Base-by-base conservation (phyloP, 2,329 filamentous ascomycete genomes). In the Aspergillus awamori region DNA sequence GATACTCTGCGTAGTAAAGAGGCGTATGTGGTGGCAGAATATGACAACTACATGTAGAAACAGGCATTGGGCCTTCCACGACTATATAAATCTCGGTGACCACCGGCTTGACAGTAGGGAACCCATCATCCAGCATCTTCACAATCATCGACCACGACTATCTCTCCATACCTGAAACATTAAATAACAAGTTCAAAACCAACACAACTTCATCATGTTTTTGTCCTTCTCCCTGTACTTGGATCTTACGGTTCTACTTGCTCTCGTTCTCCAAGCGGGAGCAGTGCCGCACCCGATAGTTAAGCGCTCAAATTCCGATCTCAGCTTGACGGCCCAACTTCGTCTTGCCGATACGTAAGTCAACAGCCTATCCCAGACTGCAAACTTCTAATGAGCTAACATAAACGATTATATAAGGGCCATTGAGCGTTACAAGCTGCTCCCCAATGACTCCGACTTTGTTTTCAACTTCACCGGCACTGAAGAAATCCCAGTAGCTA, bases 361-460 rank as follows among this genome's bases (percentile, higher is more conserved):
- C n/a, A 8, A 4, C 5, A 33, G 13, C 20, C 11, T 17, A 28
- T 4, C 45, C 38, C 17, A 6, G 28, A 30, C 3, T 26, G 1
- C 33, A 15, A 10, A 11, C 22, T 15, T 11, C 38, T 2, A 10
- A 39, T 4, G 11, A 63, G 33, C 13, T 48, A 26, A 56, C 15
- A 13, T 20, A 17, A 52, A 3, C 8, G 5, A 30, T 11, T 15
- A 67, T n/a, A 53, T 1, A 13, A 70, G 67, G 11, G 59, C 65
- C 17, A 55, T 62, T 7, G 67, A 69, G 24, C 67, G 67, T 36
- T 70, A 69, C 63, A 24, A 66, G 8, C 65, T 69, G 22, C 66
- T 70, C 28, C 60, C 68, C 24, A 63, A 68, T 2, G 60, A 67
- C 53, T 54, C 62, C 20, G 64, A 69, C 52, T 70, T 70, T 24